Percentiles rank a stretch among this genome's conserved stretches.
Evolutionary conservation across 148 eudicot genomes (phyloP).

Genomic region (Polygonum maritimum): DNA sequence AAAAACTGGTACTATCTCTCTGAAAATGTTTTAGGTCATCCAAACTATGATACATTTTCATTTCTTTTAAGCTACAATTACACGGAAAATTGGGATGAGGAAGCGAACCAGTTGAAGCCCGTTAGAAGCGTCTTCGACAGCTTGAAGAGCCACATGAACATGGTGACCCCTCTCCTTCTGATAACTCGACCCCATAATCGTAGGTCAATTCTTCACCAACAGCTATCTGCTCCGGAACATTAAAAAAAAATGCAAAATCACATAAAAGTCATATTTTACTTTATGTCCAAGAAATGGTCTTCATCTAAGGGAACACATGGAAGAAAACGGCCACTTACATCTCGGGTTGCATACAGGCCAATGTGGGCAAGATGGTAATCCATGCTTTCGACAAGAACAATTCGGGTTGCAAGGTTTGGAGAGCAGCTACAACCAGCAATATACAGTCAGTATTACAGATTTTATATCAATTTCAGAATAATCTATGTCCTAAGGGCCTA

Average conservation of each 20-base stretch:
- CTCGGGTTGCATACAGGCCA: slow-evolving; percentile 77
- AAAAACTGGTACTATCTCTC: not conserved
- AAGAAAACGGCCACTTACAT: slow-evolving; percentile 46
- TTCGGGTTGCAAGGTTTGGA: slow-evolving; percentile 74
- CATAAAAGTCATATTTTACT: too few relatives aligned
- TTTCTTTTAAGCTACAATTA: not conserved
- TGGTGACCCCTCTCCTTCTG: slow-evolving; percentile 48
- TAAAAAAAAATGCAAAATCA: not conserved
- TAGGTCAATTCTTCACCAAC: slow-evolving; percentile 75
- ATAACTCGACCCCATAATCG: slow-evolving; percentile 42
- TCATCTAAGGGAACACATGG: not conserved
- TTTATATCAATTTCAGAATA: too few relatives aligned
- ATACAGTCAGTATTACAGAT: too few relatives aligned
- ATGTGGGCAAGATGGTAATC: slow-evolving; percentile 65
- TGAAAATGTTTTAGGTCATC: not conserved
- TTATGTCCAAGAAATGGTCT: too few relatives aligned
- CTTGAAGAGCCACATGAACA: slow-evolving; percentile 67
- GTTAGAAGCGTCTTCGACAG: slow-evolving; percentile 29
- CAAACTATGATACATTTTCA: not conserved
- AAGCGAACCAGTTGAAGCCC: not conserved
- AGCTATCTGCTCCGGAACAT: slow-evolving; percentile 44
- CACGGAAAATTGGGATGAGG: not conserved
- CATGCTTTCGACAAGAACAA: slow-evolving; percentile 94
- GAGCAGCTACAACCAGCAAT: slow-evolving; percentile 53
- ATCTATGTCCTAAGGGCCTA: too few relatives aligned